Percentiles rank a stretch among this genome's conserved stretches.
phyloP scores from a whole-genome alignment of 2,329 filamentous ascomycete genomes.

The Colletotrichum melonis region DNA sequence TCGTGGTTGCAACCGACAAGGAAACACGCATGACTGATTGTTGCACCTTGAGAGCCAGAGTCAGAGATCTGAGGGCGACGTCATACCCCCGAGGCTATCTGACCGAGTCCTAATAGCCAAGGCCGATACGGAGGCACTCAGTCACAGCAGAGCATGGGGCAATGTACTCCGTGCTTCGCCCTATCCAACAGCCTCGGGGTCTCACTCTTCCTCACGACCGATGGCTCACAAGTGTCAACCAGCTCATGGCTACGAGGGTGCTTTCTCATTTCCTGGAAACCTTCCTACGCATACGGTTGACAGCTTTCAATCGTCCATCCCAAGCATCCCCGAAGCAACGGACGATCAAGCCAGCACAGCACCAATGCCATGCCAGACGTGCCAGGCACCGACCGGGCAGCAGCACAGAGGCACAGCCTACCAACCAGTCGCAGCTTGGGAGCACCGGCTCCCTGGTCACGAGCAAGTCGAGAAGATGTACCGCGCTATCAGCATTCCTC shows the following conservation, averaged over 20 bases:
- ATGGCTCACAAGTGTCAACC: background rate
- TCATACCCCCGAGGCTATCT: conserved; percentile 9
- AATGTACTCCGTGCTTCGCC: background rate
- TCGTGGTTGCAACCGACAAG: background rate
- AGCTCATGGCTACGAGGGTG: background rate
- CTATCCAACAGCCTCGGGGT: background rate
- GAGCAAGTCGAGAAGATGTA: conserved; percentile 12
- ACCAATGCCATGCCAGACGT: background rate
- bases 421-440: conserved; percentile 6
- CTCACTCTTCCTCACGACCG: background rate
- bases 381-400: conserved; percentile 1
- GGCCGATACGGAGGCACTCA: conserved; percentile 13
- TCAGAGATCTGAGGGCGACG: conserved; percentile 22
- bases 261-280: background rate
- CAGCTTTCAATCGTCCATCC: conserved; percentile 1
- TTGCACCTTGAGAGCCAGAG: background rate
- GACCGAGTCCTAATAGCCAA: conserved; percentile 12
- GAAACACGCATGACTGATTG: background rate
- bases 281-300: background rate
- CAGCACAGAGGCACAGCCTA: conserved; percentile 19
- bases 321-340: background rate
- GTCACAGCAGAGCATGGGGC: conserved; percentile 1
- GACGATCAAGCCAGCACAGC: background rate
- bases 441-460: background rate
- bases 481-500: conserved; percentile 27